Conservation (phyloP, 768 basidiomycete species). For the Kwoniella europaea region DNA sequence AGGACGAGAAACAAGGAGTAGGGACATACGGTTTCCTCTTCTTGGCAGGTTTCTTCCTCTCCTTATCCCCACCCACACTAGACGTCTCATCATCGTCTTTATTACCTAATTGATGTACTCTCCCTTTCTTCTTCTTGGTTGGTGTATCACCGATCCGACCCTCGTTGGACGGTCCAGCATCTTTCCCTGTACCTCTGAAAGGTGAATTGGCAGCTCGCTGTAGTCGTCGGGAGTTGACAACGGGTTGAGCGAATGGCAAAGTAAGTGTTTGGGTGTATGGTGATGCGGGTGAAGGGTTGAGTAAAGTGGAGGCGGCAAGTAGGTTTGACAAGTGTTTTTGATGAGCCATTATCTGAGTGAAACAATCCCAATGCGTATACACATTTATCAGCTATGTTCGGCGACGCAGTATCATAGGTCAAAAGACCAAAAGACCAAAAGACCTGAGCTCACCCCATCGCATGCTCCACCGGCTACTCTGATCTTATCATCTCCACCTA, state of each 20-base stretch:
- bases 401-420: background rate
- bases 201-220: slow-evolving; percentile 49
- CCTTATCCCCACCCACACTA: slow-evolving; percentile 37
- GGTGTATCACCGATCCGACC: slow-evolving; percentile 45
- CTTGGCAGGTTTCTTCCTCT: slow-evolving; percentile 40
- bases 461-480: slow-evolving; percentile 88
- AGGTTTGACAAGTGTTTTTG: slow-evolving; percentile 56
- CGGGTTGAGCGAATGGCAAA: slow-evolving; percentile 27
- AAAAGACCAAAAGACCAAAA: background rate
- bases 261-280: slow-evolving; percentile 50
- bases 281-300: slow-evolving; percentile 45
- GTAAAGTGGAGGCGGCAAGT: slow-evolving; percentile 54
- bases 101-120: slow-evolving; percentile 40
- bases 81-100: slow-evolving; percentile 49
- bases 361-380: background rate
- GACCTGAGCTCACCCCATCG: slow-evolving; percentile 71
- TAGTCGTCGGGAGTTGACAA: slow-evolving; percentile 33
- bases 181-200: slow-evolving; percentile 28
- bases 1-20: no score
- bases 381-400: background rate
- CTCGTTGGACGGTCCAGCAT: slow-evolving; percentile 14
- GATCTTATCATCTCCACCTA: slow-evolving; percentile 97
- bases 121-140: slow-evolving; percentile 53
- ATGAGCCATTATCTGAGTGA: slow-evolving; percentile 54
- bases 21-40: slow-evolving; percentile 43